These are phyloP conservation scores for Thelephora ganbajun DNA, from an alignment of 768 basidiomycete species.

Conservation along the genomic window DNA sequence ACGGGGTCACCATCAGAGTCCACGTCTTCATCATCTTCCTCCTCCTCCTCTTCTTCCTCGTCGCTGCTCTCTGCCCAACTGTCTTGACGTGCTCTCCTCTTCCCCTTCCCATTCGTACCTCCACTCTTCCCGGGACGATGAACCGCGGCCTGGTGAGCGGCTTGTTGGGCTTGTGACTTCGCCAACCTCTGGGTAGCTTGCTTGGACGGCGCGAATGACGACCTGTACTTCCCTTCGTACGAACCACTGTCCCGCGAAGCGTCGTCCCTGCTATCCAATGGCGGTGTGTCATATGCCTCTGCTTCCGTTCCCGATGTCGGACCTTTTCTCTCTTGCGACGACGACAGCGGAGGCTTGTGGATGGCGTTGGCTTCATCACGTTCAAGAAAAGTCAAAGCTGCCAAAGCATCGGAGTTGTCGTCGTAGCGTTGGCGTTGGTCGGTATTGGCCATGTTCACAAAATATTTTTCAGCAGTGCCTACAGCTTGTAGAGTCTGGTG, in stretches of 20 bases:
- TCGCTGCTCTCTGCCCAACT: conserved; percentile 60
- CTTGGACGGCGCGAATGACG: conserved; percentile 80
- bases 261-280: not conserved
- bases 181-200: conserved; percentile 78
- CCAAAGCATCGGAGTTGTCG: conserved; percentile 55
- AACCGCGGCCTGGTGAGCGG: conserved; percentile 64
- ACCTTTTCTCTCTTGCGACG: conserved; percentile 13
- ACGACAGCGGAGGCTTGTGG: conserved; percentile 10
- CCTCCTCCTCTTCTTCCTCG: conserved; percentile 72
- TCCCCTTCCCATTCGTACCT: conserved; percentile 21
- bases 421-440: conserved; percentile 18
- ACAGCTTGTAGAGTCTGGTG: too few relatives aligned
- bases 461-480: too few relatives aligned
- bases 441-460: not conserved
- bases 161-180: conserved; percentile 72
- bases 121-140: conserved; percentile 48
- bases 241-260: not conserved
- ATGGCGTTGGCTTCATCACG: conserved; percentile 23
- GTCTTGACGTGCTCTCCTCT: conserved; percentile 2
- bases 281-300: conserved; percentile 11
- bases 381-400: conserved; percentile 65
- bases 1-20: conserved; percentile 43
- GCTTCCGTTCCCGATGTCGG: conserved; percentile 7
- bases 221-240: conserved; percentile 38
- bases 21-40: conserved; percentile 49